A percentile compares a stretch with the other conserved stretches of the same genome.
Evolutionary conservation across 257 asterid species (phyloP).

Genomic region (Nicotiana attenuata): DNA sequence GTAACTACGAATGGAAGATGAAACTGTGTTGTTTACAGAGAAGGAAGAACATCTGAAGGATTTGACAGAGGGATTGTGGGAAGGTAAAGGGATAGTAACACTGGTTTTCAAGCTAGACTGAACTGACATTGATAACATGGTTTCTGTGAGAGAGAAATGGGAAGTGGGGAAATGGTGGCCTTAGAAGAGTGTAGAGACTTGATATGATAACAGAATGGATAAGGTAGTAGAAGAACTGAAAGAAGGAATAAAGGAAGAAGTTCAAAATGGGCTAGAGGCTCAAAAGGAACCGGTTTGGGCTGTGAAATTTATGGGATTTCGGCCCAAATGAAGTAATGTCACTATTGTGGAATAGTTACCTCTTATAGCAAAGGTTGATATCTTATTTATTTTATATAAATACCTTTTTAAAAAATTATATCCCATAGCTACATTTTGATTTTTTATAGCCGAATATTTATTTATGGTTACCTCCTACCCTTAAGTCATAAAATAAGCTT

Average conservation of each 20-base stretch:
- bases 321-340: not conserved
- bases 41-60: conserved; percentile 28
- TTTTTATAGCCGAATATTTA: too few relatives aligned
- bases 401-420: too few relatives aligned
- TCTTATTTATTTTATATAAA: too few relatives aligned
- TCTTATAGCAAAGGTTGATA: too few relatives aligned
- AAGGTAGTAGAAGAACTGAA: not conserved
- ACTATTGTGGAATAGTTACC: not conserved
- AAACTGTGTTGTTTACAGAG: conserved; percentile 21
- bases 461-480: too few relatives aligned
- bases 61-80: conserved; percentile 27
- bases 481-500: too few relatives aligned
- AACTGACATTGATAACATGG: conserved; percentile 42
- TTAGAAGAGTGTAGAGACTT: not conserved
- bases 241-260: not conserved
- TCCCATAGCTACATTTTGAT: too few relatives aligned
- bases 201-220: not conserved
- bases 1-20: conserved; percentile 15
- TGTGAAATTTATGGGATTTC: not conserved
- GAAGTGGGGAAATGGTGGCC: conserved; percentile 5
- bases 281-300: not conserved
- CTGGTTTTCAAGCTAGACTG: conserved; percentile 30
- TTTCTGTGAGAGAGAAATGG: conserved; percentile 7
- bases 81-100: conserved; percentile 31
- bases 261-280: not conserved